Evolutionary conservation across 441 rosid genomes (phyloP).

Genomic region (Gossypium laxum): DNA sequence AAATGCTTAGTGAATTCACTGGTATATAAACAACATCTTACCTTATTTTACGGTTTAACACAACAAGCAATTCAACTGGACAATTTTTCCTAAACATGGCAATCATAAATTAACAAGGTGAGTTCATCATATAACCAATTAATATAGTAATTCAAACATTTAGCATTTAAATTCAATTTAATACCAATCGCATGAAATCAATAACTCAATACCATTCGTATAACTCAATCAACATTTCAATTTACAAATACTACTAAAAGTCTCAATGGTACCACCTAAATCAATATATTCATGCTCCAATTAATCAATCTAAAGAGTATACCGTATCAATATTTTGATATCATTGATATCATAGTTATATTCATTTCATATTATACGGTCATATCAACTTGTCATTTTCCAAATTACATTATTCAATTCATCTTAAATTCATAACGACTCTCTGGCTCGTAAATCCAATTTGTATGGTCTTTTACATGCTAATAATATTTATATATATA

Average conservation of each 20-base stretch:
- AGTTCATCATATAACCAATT: background rate
- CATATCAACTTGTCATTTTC: background rate
- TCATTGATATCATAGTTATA: background rate
- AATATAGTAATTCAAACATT: too few relatives aligned
- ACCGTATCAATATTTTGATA: background rate
- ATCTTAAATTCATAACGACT: too few relatives aligned
- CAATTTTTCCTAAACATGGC: background rate
- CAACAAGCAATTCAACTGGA: background rate
- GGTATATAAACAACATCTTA: background rate
- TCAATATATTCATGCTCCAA: background rate
- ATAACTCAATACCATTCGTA: background rate
- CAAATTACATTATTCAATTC: background rate
- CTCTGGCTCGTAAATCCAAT: background rate
- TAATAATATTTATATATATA: too few relatives aligned
- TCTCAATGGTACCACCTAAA: background rate
- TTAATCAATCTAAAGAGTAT: background rate
- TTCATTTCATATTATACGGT: background rate
- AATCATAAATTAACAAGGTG: background rate
- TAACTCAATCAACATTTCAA: background rate
- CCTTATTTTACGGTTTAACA: background rate
- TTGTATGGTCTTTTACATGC: background rate
- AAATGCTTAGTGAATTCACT: background rate
- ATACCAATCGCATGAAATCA: background rate
- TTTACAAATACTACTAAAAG: background rate
- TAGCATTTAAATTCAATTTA: background rate